phyloP scores from a whole-genome alignment of 495 filamentous ascomycete genomes.

The Poronia punctata region DNA sequence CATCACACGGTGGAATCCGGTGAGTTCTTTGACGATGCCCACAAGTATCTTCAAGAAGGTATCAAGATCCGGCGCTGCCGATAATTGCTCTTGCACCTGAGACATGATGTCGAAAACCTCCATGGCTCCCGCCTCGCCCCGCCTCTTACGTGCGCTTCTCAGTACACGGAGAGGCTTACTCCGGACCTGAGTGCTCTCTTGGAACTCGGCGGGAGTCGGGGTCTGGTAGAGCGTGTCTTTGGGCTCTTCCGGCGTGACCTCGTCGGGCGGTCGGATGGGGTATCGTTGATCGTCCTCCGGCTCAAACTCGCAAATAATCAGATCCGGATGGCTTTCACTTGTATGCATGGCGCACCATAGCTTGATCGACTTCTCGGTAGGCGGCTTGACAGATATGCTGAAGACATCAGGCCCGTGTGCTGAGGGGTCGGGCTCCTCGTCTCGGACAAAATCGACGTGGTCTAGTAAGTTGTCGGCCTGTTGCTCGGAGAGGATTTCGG shows the following conservation, averaged over 20 bases:
- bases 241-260: constrained; percentile 51
- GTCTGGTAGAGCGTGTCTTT: constrained; percentile 65
- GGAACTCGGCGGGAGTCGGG: constrained; percentile 65
- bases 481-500: constrained; percentile 73
- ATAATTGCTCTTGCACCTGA: constrained; percentile 74
- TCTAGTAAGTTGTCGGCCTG: constrained; percentile 77
- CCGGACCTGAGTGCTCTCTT: constrained; percentile 62
- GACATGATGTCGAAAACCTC: constrained; percentile 90
- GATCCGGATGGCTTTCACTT: constrained; percentile 53
- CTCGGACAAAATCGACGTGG: constrained; percentile 79
- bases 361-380: constrained; percentile 49
- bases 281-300: constrained; percentile 70
- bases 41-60: constrained; percentile 65
- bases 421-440: constrained; percentile 64
- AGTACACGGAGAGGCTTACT: constrained; percentile 76
- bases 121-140: constrained; percentile 84
- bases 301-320: constrained; percentile 90
- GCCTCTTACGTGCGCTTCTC: constrained; percentile 66
- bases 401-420: constrained; percentile 84
- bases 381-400: constrained; percentile 58
- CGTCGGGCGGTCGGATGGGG: constrained; percentile 57
- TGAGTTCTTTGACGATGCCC: constrained; percentile 79
- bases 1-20: constrained; percentile 89
- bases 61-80: constrained; percentile 60
- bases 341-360: constrained; percentile 89